phyloP scores from a whole-genome alignment of 1,139 yeast genomes.

The Pichia sp. region DNA sequence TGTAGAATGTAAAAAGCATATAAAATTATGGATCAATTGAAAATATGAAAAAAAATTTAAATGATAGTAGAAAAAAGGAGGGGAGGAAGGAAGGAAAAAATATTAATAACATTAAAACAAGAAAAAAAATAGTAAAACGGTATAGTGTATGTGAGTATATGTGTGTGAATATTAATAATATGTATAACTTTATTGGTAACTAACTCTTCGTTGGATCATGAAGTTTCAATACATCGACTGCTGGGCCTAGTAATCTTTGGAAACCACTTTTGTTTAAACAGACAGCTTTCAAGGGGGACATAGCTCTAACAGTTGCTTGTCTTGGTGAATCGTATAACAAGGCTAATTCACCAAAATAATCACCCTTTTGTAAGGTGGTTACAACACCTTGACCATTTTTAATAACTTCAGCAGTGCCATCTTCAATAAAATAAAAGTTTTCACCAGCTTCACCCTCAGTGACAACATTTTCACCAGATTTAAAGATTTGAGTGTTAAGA shows the following conservation, averaged over 20 bases:
- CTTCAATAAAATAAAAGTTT: constrained; percentile 82
- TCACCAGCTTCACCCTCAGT: constrained; percentile 90
- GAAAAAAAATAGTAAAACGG: no score
- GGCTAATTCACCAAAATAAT: constrained; percentile 95
- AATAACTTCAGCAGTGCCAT: constrained; percentile 75
- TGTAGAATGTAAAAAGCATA: no score
- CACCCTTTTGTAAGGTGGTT: constrained; percentile 65
- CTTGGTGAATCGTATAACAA: constrained; percentile 86
- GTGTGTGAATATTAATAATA: no score
- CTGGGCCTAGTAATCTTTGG: constrained; percentile 90
- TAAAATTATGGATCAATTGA: no score
- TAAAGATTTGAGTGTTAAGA: constrained; percentile 67
- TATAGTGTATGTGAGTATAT: no score
- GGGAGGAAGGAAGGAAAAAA: no score
- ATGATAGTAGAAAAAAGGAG: no score
- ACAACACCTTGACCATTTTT: constrained; percentile 57
- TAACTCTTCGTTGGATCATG: constrained; percentile 63
- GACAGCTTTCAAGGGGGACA: constrained; percentile 74
- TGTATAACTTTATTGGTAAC: no score
- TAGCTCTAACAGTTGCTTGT: constrained; percentile 87
- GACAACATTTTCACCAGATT: constrained; percentile 69
- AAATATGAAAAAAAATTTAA: no score
- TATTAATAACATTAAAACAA: no score
- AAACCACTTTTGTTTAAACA: constrained; percentile 88
- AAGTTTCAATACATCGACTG: constrained; percentile 68